Percentiles rank a stretch among this genome's conserved stretches.
Evolutionary conservation across 2,329 filamentous ascomycete species (phyloP).

Genomic region (Lasiodiplodia citricola): DNA sequence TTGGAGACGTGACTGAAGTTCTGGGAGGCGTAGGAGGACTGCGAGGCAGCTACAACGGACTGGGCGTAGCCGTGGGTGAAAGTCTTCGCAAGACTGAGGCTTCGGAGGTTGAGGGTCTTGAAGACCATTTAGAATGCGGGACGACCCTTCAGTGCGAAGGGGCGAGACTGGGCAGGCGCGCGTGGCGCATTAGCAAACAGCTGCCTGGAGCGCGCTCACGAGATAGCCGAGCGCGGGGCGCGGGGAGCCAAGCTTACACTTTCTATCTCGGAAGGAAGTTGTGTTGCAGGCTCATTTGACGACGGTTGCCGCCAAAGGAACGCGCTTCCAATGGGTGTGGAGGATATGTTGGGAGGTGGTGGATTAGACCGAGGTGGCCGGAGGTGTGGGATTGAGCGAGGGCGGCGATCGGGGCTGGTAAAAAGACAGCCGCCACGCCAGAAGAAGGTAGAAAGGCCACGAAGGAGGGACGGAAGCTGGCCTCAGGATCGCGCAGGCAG

Average conservation of each 20-base stretch:
- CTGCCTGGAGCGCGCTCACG: constrained; percentile 23
- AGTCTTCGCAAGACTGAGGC: constrained; percentile 95
- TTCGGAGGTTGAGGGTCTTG: constrained; percentile 83
- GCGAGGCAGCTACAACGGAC: constrained; percentile 92
- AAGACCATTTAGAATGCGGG: constrained; percentile 83
- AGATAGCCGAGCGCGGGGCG: not conserved
- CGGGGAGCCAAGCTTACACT: constrained; percentile 59
- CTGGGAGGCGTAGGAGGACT: constrained; percentile 77
- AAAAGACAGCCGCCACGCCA: constrained; percentile 7
- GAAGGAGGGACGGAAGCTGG: constrained; percentile 7
- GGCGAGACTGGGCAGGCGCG: constrained; percentile 47
- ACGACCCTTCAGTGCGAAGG: constrained; percentile 65
- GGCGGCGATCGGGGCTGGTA: not conserved
- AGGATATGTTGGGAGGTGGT: not conserved
- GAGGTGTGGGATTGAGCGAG: not conserved
- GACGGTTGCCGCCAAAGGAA: constrained; percentile 86
- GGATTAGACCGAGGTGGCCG: constrained; percentile 4
- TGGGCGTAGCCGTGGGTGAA: constrained; percentile 98
- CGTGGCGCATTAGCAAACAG: constrained; percentile 21
- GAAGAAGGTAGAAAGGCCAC: not conserved
- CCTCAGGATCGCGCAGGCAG: constrained; percentile 22
- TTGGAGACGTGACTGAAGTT: constrained; percentile 53
- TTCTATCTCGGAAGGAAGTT: constrained; percentile 61
- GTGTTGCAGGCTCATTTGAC: constrained; percentile 99
- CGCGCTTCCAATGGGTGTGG: constrained; percentile 63